Conservation (phyloP, 169 alveolate species). For the Plasmodium ovale region DNA sequence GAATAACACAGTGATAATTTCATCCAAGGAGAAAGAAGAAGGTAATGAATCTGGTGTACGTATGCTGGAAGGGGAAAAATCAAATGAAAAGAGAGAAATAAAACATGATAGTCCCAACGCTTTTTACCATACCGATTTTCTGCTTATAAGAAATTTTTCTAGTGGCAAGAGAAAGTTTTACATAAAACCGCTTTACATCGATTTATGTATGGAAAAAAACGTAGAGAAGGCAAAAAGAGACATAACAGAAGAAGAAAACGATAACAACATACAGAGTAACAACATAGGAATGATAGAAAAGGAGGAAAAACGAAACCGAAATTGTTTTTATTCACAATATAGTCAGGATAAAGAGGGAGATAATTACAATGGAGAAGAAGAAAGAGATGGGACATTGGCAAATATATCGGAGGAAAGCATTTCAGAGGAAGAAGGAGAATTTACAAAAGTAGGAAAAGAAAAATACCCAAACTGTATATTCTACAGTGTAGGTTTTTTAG, state of each 20-base stretch:
- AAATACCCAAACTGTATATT: slow-evolving; percentile 31
- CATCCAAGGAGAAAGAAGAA: not conserved
- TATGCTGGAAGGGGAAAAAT: not conserved
- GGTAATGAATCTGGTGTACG: not conserved
- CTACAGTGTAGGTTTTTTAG: slow-evolving; percentile 68
- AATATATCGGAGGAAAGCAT: not conserved
- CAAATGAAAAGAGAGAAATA: not conserved
- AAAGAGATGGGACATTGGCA: not conserved
- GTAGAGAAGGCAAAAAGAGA: not conserved
- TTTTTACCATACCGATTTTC: slow-evolving; percentile 54
- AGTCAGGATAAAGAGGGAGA: not conserved
- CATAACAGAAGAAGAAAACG: not conserved
- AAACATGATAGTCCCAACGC: not conserved
- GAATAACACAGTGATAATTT: not conserved
- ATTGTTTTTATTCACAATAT: too few relatives aligned
- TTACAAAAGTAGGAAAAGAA: not conserved
- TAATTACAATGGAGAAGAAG: not conserved
- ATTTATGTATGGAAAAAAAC: not conserved
- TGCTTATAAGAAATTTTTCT: slow-evolving; percentile 41
- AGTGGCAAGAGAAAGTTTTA: not conserved
- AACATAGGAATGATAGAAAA: too few relatives aligned
- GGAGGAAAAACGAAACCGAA: too few relatives aligned
- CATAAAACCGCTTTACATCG: slow-evolving; percentile 60
- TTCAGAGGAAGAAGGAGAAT: not conserved
- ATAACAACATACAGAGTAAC: not conserved